phyloP scores from a whole-genome alignment of 2,329 filamentous ascomycete species.

The Ascochyta clinopodiicola region DNA sequence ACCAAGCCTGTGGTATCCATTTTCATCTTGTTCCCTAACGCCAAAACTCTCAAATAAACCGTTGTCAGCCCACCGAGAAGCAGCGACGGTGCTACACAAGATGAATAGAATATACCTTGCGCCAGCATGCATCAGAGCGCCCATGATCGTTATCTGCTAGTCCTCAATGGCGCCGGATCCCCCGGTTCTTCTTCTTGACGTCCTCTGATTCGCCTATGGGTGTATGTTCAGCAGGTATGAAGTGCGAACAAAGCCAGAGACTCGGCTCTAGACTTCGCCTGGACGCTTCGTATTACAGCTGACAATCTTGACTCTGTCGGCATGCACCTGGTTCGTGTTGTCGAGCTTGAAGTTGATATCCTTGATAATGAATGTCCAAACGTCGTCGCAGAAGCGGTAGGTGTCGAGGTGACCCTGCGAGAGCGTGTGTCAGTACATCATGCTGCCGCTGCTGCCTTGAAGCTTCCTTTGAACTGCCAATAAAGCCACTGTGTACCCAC shows the following conservation, averaged over 20 bases:
- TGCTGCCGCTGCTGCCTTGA: conserved; percentile 4
- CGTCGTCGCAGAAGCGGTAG: conserved; percentile 99
- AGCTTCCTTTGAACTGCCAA: not conserved
- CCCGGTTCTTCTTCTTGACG: not conserved
- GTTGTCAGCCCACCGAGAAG: not conserved
- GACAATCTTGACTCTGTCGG: conserved; percentile 97
- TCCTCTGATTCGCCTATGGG: not conserved
- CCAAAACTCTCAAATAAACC: conserved; percentile 8
- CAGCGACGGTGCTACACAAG: not conserved
- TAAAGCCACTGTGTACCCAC: conserved; percentile 56
- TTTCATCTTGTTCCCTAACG: conserved; percentile 24
- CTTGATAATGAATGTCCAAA: conserved; percentile 99
- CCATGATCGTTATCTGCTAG: not conserved
- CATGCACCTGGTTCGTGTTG: conserved; percentile 73
- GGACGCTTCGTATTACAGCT: conserved; percentile 92
- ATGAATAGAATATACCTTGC: no score
- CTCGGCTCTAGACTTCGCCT: conserved; percentile 57
- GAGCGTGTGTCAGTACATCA: conserved; percentile 22
- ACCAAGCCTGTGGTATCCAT: conserved; percentile 30
- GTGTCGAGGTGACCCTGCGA: conserved; percentile 91
- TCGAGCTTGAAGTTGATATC: conserved; percentile 99
- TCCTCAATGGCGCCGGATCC: no score
- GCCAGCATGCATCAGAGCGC: not conserved
- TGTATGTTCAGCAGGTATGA: conserved; percentile 5
- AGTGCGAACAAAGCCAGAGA: conserved; percentile 9